Evolutionary conservation across 306 rosid genomes (phyloP), one percentile per base, ranked within the genome.

Genomic region (Vigna nakashimae): DNA sequence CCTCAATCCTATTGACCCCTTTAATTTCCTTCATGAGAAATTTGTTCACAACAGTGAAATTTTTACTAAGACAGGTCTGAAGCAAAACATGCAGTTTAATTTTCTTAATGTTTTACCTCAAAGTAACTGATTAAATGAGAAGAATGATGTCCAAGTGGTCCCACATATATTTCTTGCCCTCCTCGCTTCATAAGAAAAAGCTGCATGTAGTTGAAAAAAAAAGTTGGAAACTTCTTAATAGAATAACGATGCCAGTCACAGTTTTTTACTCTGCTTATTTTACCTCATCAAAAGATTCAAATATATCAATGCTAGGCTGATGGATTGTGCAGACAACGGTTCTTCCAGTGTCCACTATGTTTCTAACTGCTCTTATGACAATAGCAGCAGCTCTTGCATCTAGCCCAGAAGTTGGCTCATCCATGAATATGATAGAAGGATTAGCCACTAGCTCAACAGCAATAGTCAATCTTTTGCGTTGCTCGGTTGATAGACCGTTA

Each of bases 381-480:
- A 88, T 81, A 2, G 87, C 83, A n/a, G 89, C 91, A 62, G 89
- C 89, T 72, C 87, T 80, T 70, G 91, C 89, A 71, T 88, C 91
- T 50, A 88, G 59, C 17, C 91, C 91, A 17, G 89, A 88, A 68
- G 88, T 88, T 56, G 91, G 89, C 51, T 88, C 89, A 65, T 88
- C 91, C 91, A 88, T 86, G 85, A 88, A 88, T 64, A 88, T 88
- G 48, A 88, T 82, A 20, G 85, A 88, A 64, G 92, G 92, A 76
- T 88, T 88, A 0, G 88, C 90, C 69, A 88, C 88, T 42, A 88
- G 77, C 57, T 88, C 92, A 70, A 88, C 90, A 14, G 92, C 85
- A 57, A 88, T 84, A 18, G 90, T 86, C 76, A 88, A 59, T 74
- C 90, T 84, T 74, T 88, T 88, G 64, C 92, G 87, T 38, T 88